phyloP scores from a whole-genome alignment of 805 yeast species.

The Yamadazyma akitaensis region DNA sequence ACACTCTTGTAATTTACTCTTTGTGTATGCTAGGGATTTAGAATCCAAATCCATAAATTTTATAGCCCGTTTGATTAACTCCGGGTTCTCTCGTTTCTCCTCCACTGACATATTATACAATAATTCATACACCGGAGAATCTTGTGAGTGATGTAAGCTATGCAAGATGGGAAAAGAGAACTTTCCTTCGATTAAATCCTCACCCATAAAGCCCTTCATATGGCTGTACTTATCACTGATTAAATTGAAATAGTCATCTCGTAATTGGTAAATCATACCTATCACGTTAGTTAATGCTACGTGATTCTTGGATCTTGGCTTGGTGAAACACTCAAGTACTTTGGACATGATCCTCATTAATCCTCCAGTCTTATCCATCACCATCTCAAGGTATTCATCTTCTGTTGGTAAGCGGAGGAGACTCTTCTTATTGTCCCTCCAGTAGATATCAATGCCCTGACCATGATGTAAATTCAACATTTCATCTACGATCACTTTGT shows the following conservation, averaged over 20 bases:
- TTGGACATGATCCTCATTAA: constrained; percentile 71
- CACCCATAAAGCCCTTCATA: constrained; percentile 70
- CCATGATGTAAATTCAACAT: constrained; percentile 82
- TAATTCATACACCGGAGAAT: constrained; percentile 23
- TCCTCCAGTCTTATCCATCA: constrained; percentile 84
- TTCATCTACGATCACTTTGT: constrained; percentile 58
- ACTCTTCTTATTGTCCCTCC: constrained; percentile 49
- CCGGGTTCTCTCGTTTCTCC: constrained; percentile 14
- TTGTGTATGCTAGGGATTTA: constrained; percentile 25
- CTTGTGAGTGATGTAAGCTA: constrained; percentile 18
- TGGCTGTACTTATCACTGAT: constrained; percentile 46
- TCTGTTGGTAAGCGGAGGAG: constrained; percentile 19
- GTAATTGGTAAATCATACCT: constrained; percentile 82
- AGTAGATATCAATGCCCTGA: constrained; percentile 83
- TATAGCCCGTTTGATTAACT: constrained; percentile 20
- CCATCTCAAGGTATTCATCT: constrained; percentile 70
- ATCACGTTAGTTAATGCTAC: constrained; percentile 62
- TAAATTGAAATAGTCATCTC: constrained; percentile 80
- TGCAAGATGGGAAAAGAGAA: constrained; percentile 84
- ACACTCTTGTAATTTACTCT: constrained; percentile 6
- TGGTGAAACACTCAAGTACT: constrained; percentile 44
- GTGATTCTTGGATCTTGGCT: constrained; percentile 6
- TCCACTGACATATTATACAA: constrained; percentile 16
- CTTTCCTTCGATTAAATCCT: constrained; percentile 88
- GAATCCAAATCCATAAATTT: constrained; percentile 19